Evolutionary conservation across 129 eudicot species (phyloP), one percentile per base, ranked within the genome.

Genomic region (Pulicaria dysenterica): DNA sequence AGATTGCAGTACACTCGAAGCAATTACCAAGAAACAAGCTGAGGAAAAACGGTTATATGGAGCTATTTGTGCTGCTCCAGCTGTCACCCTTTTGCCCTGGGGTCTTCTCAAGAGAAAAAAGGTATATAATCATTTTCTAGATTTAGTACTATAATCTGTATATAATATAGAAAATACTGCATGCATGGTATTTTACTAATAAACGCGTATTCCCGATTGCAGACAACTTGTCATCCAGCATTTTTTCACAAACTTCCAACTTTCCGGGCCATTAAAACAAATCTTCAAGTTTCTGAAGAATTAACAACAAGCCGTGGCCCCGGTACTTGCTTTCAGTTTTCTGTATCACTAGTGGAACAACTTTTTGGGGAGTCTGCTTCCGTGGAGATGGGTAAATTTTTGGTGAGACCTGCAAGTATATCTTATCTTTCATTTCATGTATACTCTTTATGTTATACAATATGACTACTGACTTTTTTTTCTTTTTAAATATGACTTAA

Each of bases 61-160:
- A 39, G 99, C 99, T 58, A 94, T 94, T 57, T 94, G 96, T 75
- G 99, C 99, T 81, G 99, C 99, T 70, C 99, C 99, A 64, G 99
- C 99, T 51, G 88, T 94, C 73, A 84, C 99, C 13, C 97, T 94
- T 78, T 76, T 88, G 80, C 97, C 99, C 7, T 94, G 99, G 99
- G 99, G 99, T 36, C 89, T 94, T 73, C 83, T 94, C 40, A 83
- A 69, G 82, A 88, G 83, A 69, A 94, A 94, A 75, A 81, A 83
- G 84, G 99, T 90, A 47, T n/a, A 34, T 78, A 38, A 57, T 9
- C 50, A 41, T 34, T 46, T 55, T 46, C 3, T 37, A 40, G 10
- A 48, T 19, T 17, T 37, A 36, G 12, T 79, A 49, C 59, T 16
- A n/a, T 19, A 15, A 13, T 46, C 41, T 36, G 16, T 45, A 4